These are phyloP conservation scores for Phellopilus nigrolimitatus DNA, from an alignment of 1,284 basidiomycete genomes.

Conservation along the genomic window DNA sequence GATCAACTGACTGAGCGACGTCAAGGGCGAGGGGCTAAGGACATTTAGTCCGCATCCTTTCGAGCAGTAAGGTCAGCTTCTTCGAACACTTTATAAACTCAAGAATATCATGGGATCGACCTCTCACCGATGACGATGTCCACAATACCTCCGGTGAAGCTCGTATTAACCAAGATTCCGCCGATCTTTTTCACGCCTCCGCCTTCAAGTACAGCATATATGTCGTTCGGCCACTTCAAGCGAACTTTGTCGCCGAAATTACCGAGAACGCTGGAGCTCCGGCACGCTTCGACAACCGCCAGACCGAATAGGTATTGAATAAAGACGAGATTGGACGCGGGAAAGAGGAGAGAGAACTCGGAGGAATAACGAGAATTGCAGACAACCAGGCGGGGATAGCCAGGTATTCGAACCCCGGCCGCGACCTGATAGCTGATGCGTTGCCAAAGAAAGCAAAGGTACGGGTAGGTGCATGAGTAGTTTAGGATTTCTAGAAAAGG, in stretches of 20 bases:
- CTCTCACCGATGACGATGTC: constrained; percentile 76
- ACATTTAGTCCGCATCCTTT: constrained; percentile 90
- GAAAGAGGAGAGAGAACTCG: constrained; percentile 53
- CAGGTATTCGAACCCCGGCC: constrained; percentile 89
- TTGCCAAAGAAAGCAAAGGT: constrained; percentile 79
- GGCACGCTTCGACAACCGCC: constrained; percentile 84
- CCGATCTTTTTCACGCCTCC: constrained; percentile 71
- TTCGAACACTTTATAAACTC: neutral
- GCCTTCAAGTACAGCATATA: constrained; percentile 66
- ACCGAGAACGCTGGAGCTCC: constrained; percentile 48
- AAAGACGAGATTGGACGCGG: constrained; percentile 78
- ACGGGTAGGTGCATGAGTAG: constrained; percentile 68
- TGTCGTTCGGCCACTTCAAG: constrained; percentile 98
- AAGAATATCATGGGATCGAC: too few relatives aligned
- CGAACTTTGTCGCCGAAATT: constrained; percentile 56
- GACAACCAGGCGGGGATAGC: constrained; percentile 89
- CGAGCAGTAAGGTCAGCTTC: neutral
- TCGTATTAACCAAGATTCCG: constrained; percentile 90
- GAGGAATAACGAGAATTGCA: constrained; percentile 82
- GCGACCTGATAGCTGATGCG: constrained; percentile 83
- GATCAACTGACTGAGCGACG: constrained; percentile 75
- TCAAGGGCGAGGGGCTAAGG: constrained; percentile 78
- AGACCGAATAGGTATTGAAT: constrained; percentile 93
- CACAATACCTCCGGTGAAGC: constrained; percentile 67
- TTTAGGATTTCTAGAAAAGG: constrained; percentile 62